phyloP scores from a whole-genome alignment of 2,329 filamentous ascomycete species.

The Pseudogymnoascus sp. region DNA sequence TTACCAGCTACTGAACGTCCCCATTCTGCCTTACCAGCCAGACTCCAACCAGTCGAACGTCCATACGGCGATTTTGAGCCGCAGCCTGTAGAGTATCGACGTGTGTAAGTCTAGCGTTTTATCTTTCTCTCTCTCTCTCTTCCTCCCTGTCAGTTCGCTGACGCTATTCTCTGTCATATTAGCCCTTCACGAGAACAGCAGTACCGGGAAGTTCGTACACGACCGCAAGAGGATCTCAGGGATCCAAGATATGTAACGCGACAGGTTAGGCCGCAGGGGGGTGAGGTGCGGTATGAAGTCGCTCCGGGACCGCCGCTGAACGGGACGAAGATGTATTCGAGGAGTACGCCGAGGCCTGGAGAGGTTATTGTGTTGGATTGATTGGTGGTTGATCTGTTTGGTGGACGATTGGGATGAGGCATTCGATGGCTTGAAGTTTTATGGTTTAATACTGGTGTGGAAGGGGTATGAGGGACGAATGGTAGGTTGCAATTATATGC shows the following conservation, averaged over 20 bases:
- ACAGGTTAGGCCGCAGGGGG: background rate
- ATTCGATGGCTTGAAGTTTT: background rate
- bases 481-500: background rate
- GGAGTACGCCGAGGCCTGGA: background rate
- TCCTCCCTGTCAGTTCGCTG: background rate
- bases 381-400: background rate
- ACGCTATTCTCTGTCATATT: background rate
- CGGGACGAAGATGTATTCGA: background rate
- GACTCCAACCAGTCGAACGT: background rate
- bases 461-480: background rate
- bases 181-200: slow-evolving; percentile 4
- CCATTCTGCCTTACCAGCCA: background rate
- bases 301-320: background rate
- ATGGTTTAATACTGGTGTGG: background rate
- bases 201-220: background rate
- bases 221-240: background rate
- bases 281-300: background rate
- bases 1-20: background rate
- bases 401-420: background rate
- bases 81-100: slow-evolving; percentile 4
- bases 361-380: slow-evolving; percentile 11
- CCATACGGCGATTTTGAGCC: background rate
- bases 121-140: background rate
- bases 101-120: background rate
- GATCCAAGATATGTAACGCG: background rate